phyloP scores from a whole-genome alignment of 140 eudicot genomes.

The Cichorium intybus region DNA sequence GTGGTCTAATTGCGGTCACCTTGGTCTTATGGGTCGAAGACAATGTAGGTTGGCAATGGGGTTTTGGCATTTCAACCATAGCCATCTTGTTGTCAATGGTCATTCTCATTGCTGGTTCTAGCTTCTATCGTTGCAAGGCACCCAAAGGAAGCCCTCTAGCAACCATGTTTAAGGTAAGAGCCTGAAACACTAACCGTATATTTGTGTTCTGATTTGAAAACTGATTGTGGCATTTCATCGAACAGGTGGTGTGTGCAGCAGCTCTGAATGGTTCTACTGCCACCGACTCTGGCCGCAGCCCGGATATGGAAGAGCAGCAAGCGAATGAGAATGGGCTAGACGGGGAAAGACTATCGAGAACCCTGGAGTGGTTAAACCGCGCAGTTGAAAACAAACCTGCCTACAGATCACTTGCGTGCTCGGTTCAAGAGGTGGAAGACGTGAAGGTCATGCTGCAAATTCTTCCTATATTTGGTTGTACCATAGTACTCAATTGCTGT shows the following conservation, averaged over 20 bases:
- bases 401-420: conserved; percentile 36
- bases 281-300: conserved; percentile 43
- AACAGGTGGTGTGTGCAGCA: conserved; percentile 63
- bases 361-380: conserved; percentile 39
- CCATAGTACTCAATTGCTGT: conserved; percentile 55
- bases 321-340: background rate
- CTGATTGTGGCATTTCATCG: background rate
- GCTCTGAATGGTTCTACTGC: conserved; percentile 40
- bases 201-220: background rate
- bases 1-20: conserved; percentile 72
- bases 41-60: conserved; percentile 89
- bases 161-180: conserved; percentile 60
- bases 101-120: conserved; percentile 46
- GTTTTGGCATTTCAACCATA: conserved; percentile 59
- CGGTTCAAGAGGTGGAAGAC: conserved; percentile 61
- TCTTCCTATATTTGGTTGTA: conserved; percentile 50
- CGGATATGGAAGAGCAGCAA: conserved; percentile 18
- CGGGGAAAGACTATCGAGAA: conserved; percentile 19
- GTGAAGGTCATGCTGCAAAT: conserved; percentile 55
- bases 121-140: conserved; percentile 54
- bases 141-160: conserved; percentile 76
- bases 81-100: conserved; percentile 55
- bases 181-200: background rate
- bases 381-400: conserved; percentile 36
- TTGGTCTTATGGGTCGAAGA: conserved; percentile 78